Evolutionary conservation across 257 asterid genomes (phyloP), one percentile per base, ranked within the genome.

Genomic region (Plantago major): DNA sequence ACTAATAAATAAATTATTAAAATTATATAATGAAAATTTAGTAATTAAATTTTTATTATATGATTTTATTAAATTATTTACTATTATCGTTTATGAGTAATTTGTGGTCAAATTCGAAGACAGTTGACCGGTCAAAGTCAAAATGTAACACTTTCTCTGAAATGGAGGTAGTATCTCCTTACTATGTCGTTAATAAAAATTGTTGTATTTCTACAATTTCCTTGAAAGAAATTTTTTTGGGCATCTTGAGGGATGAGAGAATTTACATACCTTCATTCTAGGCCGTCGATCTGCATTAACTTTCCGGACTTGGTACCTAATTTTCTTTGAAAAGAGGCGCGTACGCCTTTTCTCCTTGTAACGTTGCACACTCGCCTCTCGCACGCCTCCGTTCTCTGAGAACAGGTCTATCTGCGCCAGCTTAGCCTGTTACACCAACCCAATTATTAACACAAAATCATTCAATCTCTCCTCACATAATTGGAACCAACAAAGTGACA

Each of bases 231-330:
- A 22, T 1, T 22, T 22, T 2, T 1, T 22, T 1, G 26, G 26
- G 26, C 26, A 22, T 22, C 26, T 22, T 22, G 26, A 7, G 40
- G 40, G 40, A 4, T 1, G 40, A 4, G 6, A 4, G 6, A 7
- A 53, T 53, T 19, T 11, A 53, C 40, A 10, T 58, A 89, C 96
- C 94, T 88, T 85, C 85, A 84, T 85, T 72, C 92, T 78, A 12
- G 95, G 95, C 37, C 94, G 88, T 73, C 80, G 84, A 68, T 91
- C 96, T 0, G 94, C 95, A 38, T 91, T 91, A 76, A 88, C 83
- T 79, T 91, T 91, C 7, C 96, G 76, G 42, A 88, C 96, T 54
- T 91, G 87, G 42, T 86, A 91, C 15, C 91, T 79, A 4, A 91
- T 85, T 59, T 91, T 88, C 71, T 85, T 91, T 0, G 95, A 85